These are phyloP conservation scores for Claviceps paspali DNA, from an alignment of 2,329 filamentous ascomycete species.

Conservation along the genomic window DNA sequence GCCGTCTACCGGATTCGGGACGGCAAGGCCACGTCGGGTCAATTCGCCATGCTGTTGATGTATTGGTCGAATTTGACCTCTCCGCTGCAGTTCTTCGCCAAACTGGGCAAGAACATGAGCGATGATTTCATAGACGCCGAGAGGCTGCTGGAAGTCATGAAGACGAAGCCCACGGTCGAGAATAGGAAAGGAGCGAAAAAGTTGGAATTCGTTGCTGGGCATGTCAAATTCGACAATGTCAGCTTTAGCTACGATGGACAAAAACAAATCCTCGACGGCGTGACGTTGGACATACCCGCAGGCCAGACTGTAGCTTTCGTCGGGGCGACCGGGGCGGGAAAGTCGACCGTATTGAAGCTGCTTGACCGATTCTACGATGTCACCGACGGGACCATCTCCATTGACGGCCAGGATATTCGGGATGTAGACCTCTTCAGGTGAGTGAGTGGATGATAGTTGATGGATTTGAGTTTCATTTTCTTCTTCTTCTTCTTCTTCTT, in stretches of 20 bases:
- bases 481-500: too few relatives aligned
- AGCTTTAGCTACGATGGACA: constrained; percentile 45
- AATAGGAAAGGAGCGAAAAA: constrained; percentile 35
- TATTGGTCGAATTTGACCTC: constrained; percentile 62
- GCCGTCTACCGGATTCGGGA: constrained; percentile 51
- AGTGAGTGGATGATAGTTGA: constrained; percentile 1
- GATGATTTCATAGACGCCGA: constrained; percentile 43
- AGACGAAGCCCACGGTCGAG: constrained; percentile 37
- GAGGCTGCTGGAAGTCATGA: constrained; percentile 41
- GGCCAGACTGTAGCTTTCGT: constrained; percentile 45
- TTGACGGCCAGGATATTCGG: constrained; percentile 45
- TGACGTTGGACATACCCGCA: constrained; percentile 34
- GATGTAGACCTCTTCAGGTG: constrained; percentile 37
- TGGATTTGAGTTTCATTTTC: too few relatives aligned
- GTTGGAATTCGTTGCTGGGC: constrained; percentile 34
- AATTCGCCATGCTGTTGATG: constrained; percentile 56
- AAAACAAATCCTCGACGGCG: constrained; percentile 38
- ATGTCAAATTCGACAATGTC: constrained; percentile 39
- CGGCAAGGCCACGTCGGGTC: constrained; percentile 44
- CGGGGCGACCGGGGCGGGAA: constrained; percentile 43
- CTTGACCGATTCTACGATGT: constrained; percentile 47
- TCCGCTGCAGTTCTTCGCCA: constrained; percentile 54
- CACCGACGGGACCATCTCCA: constrained; percentile 33
- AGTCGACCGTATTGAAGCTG: constrained; percentile 46
- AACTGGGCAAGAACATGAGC: constrained; percentile 39